Evolutionary conservation across 805 yeast species (phyloP), one percentile per base, ranked within the genome.

Genomic region (Saccharomycopsis olivae): DNA sequence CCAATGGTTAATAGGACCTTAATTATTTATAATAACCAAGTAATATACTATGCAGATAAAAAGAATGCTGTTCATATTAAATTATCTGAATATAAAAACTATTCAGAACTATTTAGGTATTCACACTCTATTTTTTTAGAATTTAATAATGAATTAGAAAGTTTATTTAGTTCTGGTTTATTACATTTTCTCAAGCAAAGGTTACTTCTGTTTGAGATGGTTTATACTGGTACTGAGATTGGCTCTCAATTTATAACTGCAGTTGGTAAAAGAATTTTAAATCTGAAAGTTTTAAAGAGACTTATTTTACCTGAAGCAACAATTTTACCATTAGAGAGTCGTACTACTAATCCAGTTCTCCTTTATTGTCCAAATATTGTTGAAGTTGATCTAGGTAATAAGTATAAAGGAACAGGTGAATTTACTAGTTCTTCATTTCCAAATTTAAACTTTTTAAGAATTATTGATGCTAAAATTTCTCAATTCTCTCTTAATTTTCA

Each of bases 351-450:
- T 16, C 36, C 28, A 8, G 32, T 8, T 2, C 6, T 34, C 13
- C 15, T 34, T 2, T 11, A 9, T 13, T 34, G 36, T 18, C 36
- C 36, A 9, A 9, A 19, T n/a, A 29, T 34, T 10, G 21, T 10
- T 5, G 8, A 13, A 11, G 10, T 34, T 11, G 6, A 14, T 13
- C 36, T 21, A 9, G 9, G 5, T n/a, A 20, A 34, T 8, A n/a
- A 13, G n/a, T 34, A 19, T 21, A 19, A 14, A 34, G 36, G 36
- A 13, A n/a, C 29, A 11, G 36, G 36, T 10, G 13, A 11, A 13
- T 34, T 34, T 17, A 20, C 36, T 5, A 34, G 29, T 20, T 29
- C 9, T 9, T 20, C 29, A 13, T 34, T 34, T 3, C 36, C 36
- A 11, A 14, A 13, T 8, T 34, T 34, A 16, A 29, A 21, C 11